Evolutionary conservation across 257 asterid species (phyloP).

Genomic region (Gentiana dahurica): DNA sequence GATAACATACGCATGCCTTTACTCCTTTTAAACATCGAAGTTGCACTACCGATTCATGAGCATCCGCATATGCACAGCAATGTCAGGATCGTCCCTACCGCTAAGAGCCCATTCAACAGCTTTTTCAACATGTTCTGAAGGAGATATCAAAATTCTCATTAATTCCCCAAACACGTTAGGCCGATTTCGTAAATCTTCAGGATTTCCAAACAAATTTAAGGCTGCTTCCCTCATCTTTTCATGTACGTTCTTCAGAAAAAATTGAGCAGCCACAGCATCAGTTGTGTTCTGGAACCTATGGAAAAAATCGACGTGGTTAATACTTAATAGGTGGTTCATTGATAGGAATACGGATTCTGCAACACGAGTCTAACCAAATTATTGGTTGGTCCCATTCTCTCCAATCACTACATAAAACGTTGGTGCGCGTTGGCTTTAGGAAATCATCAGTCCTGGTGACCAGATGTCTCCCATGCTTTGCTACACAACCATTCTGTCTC

Average conservation of each 20-base stretch:
- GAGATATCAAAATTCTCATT: slow-evolving; percentile 76
- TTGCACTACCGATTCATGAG: slow-evolving; percentile 77
- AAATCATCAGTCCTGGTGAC: slow-evolving; percentile 88
- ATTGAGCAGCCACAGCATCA: slow-evolving; percentile 94
- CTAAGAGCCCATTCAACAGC: slow-evolving; percentile 73
- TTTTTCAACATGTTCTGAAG: slow-evolving; percentile 50
- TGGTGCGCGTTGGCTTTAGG: slow-evolving; percentile 64
- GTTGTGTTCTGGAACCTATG: slow-evolving; percentile 91
- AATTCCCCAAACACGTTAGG: slow-evolving; percentile 96
- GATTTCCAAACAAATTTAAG: slow-evolving; percentile 61
- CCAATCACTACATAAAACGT: slow-evolving; percentile 92
- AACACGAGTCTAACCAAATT: slow-evolving; percentile 45
- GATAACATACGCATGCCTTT: not conserved
- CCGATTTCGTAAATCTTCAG: slow-evolving; percentile 59
- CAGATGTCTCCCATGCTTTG: slow-evolving; percentile 69
- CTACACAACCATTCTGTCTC: slow-evolving; percentile 70
- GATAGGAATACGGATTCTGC: not conserved
- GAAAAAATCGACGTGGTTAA: slow-evolving; percentile 6
- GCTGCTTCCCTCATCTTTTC: slow-evolving; percentile 72
- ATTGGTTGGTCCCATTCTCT: slow-evolving; percentile 79
- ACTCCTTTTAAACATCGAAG: not conserved
- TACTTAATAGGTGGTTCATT: not conserved
- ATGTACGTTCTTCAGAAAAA: slow-evolving; percentile 81
- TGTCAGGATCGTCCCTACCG: slow-evolving; percentile 73
- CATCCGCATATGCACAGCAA: slow-evolving; percentile 95